These are phyloP conservation scores for Cadophora luteo-olivacea DNA, from an alignment of 2,329 filamentous ascomycete species.

Conservation along the genomic window DNA sequence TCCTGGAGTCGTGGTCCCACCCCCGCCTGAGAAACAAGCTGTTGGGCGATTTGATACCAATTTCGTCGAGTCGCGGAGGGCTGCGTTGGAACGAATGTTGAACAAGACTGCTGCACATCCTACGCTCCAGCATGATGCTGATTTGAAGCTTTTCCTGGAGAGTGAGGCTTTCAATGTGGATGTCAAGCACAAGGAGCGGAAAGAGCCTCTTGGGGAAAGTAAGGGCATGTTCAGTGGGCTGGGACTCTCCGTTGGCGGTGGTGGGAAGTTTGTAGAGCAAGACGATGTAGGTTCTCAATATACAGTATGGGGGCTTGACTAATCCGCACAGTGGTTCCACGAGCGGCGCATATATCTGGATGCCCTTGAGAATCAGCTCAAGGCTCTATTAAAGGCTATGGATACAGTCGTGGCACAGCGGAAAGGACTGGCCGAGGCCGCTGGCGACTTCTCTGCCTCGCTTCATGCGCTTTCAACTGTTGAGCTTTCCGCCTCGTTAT, in stretches of 20 bases:
- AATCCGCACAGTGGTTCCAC: slow-evolving; percentile 82
- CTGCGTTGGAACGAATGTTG: slow-evolving; percentile 94
- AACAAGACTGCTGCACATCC: slow-evolving; percentile 94
- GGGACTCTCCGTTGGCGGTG: slow-evolving; percentile 77
- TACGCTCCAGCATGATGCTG: slow-evolving; percentile 88
- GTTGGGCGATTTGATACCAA: slow-evolving; percentile 95
- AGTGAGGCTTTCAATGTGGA: slow-evolving; percentile 96
- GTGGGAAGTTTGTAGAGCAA: slow-evolving; percentile 94
- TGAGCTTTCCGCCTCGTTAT: slow-evolving; percentile 87
- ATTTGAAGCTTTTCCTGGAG: slow-evolving; percentile 95
- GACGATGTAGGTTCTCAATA: slow-evolving; percentile 74
- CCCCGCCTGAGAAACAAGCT: slow-evolving; percentile 96
- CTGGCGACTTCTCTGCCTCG: slow-evolving; percentile 90
- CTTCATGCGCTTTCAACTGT: slow-evolving; percentile 92
- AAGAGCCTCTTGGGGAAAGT: slow-evolving; percentile 85
- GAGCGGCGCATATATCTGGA: slow-evolving; percentile 95
- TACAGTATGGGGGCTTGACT: slow-evolving; percentile 27
- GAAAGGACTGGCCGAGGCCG: slow-evolving; percentile 91
- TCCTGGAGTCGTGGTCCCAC: slow-evolving; percentile 92
- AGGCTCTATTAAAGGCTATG: slow-evolving; percentile 89
- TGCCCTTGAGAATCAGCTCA: slow-evolving; percentile 89
- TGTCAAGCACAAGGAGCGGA: slow-evolving; percentile 95
- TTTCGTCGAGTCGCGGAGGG: slow-evolving; percentile 91
- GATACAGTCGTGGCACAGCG: slow-evolving; percentile 91
- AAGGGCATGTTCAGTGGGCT: slow-evolving; percentile 92